Conservation (phyloP, 2,329 filamentous ascomycete species). For the Aspergillus vadensis region DNA sequence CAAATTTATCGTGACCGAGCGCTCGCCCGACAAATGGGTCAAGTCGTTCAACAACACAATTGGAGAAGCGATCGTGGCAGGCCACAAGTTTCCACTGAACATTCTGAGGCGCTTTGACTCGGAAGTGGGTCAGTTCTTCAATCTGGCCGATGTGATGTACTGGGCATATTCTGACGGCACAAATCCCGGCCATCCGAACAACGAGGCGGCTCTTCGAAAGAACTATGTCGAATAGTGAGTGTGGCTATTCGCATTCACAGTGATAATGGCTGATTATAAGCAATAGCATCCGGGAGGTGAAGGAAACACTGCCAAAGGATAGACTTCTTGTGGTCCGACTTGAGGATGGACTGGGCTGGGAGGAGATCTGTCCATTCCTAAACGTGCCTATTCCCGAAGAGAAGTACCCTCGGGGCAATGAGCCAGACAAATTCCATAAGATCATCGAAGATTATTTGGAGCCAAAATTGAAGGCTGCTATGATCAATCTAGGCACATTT, state of each 20-base stretch:
- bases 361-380: slow-evolving; percentile 28
- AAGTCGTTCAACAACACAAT: slow-evolving; percentile 25
- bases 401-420: slow-evolving; percentile 24
- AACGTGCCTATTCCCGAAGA: slow-evolving; percentile 22
- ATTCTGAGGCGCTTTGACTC: slow-evolving; percentile 26
- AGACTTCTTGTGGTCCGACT: slow-evolving; percentile 22
- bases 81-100: slow-evolving; percentile 19
- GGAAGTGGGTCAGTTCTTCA: slow-evolving; percentile 19
- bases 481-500: slow-evolving; percentile 16
- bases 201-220: slow-evolving; percentile 15
- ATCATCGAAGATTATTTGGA: slow-evolving; percentile 16
- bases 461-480: slow-evolving; percentile 16
- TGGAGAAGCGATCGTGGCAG: slow-evolving; percentile 7
- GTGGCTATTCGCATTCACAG: neutral
- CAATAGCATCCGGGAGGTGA: slow-evolving; percentile 23
- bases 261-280: neutral
- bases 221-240: slow-evolving; percentile 28
- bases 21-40: slow-evolving; percentile 25
- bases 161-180: slow-evolving; percentile 13
- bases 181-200: slow-evolving; percentile 16
- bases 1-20: slow-evolving; percentile 30
- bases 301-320: slow-evolving; percentile 23
- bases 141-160: slow-evolving; percentile 17
- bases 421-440: slow-evolving; percentile 23
- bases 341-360: slow-evolving; percentile 28